Percentiles rank a stretch among this genome's conserved stretches.
phyloP scores from a whole-genome alignment of 805 yeast genomes.

The Candida sphagnicola region DNA sequence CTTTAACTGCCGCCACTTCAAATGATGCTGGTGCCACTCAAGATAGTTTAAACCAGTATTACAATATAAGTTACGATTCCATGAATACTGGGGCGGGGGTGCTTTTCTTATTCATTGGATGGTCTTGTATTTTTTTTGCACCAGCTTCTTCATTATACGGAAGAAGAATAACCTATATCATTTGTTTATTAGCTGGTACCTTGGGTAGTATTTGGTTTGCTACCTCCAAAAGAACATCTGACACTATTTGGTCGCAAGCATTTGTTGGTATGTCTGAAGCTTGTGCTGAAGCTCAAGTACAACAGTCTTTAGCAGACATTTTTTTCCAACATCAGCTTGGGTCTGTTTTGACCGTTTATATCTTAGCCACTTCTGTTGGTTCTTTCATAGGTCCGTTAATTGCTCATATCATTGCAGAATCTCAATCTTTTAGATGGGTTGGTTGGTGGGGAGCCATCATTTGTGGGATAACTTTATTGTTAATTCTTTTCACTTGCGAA shows the following conservation, averaged over 20 bases:
- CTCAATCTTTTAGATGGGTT: constrained; percentile 73
- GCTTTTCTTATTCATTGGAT: constrained; percentile 64
- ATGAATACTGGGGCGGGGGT: constrained; percentile 85
- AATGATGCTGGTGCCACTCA: constrained; percentile 74
- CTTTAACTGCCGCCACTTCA: constrained; percentile 68
- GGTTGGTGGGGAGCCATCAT: constrained; percentile 62
- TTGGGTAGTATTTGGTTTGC: constrained; percentile 74
- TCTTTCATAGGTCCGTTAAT: constrained; percentile 76
- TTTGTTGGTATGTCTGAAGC: constrained; percentile 80
- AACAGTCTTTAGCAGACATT: constrained; percentile 64
- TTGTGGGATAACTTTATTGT: constrained; percentile 41
- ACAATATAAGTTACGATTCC: constrained; percentile 59
- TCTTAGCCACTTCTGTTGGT: constrained; percentile 70
- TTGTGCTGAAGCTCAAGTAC: constrained; percentile 72
- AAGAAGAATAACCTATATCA: constrained; percentile 56
- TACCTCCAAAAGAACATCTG: constrained; percentile 46
- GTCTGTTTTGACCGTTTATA: constrained; percentile 66
- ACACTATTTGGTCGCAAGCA: constrained; percentile 72
- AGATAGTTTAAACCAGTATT: constrained; percentile 57
- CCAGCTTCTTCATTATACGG: constrained; percentile 71
- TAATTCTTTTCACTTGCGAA: constrained; percentile 59
- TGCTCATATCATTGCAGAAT: constrained; percentile 66
- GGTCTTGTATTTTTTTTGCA: constrained; percentile 58
- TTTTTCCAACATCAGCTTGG: constrained; percentile 78
- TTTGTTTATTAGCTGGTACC: constrained; percentile 58